Base-by-base conservation (phyloP, 805 yeast genomes). In the Yarrowia sp. region DNA sequence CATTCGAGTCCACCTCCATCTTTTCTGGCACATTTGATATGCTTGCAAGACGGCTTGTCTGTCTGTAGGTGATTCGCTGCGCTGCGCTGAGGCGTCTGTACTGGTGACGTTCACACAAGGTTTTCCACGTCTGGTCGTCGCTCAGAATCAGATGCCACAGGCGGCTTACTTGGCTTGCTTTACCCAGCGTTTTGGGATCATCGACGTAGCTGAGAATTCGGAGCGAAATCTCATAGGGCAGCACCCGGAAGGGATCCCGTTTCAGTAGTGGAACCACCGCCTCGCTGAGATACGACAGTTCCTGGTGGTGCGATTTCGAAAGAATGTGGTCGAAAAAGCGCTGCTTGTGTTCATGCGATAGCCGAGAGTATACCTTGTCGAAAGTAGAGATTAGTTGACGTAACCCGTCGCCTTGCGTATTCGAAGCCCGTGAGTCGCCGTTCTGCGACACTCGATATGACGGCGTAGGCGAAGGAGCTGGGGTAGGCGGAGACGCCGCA, bases 121-220 rank as follows among this genome's bases (percentile, higher is more conserved):
- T 74, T 63, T 76, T 77, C 81, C 81, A 78, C n/a, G 77, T 77
- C 36, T 69, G 70, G 70, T 78, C 81, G 69, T 79, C 81, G 58
- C 74, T 68, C 32, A 79, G 73, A 18, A 78, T 68, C 36, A 73
- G 67, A 61, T 77, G 75, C 99, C 99, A 93, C 62, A 84, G 86
- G 65, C 86, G 83, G 33, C 93, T 89, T 1, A 93, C 98, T 73
- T 89, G 96, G 0, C 97, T 93, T 0, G 98, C 97, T 67, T 88
- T 88, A 71, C 98, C 93, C 47, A 93, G 80, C 10, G 97, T 88
- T 66, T 84, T 85, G 75, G 81, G 79, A 66, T 97, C 95, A 73
- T 90, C 97, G 69, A 93, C 77, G 75, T 89, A 91, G 68, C 96
- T 88, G 42, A 93, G 78, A 42, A 93, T 88, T 72, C 90, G 90